phyloP scores from a whole-genome alignment of 1,284 basidiomycete species.

The Ustilago tritici region DNA sequence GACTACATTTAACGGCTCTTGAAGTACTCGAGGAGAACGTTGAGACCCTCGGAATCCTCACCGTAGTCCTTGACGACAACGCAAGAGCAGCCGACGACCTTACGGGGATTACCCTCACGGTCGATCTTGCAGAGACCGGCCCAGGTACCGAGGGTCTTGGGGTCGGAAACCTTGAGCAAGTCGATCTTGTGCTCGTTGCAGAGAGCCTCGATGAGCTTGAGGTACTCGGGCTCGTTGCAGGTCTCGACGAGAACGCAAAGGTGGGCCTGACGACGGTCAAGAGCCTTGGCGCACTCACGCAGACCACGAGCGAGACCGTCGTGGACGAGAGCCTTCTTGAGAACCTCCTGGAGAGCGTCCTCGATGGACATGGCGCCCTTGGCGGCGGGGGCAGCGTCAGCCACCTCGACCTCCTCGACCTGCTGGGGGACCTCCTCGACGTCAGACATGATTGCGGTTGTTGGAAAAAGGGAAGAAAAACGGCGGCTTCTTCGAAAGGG shows the following conservation, averaged over 20 bases:
- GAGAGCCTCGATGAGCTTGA: slow-evolving; percentile 99
- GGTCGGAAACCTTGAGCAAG: slow-evolving; percentile 96
- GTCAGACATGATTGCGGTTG: slow-evolving; percentile 66
- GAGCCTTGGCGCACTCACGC: slow-evolving; percentile 95
- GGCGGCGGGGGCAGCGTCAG: slow-evolving; percentile 77
- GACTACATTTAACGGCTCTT: slow-evolving; percentile 77
- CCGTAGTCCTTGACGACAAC: slow-evolving; percentile 99
- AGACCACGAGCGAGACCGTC: slow-evolving; percentile 98
- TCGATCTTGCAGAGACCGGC: slow-evolving; percentile 96
- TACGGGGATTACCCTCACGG: slow-evolving; percentile 97
- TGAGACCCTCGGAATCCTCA: slow-evolving; percentile 92
- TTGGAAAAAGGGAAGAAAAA: slow-evolving; percentile 17
- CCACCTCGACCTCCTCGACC: slow-evolving; percentile 76
- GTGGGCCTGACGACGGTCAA: slow-evolving; percentile 98
- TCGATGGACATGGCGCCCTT: slow-evolving; percentile 93
- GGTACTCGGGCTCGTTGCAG: slow-evolving; percentile 98
- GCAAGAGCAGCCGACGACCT: slow-evolving; percentile 80
- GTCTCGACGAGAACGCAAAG: slow-evolving; percentile 99
- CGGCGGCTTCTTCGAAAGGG: slow-evolving; percentile 68
- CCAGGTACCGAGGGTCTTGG: slow-evolving; percentile 94
- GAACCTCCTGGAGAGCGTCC: slow-evolving; percentile 93
- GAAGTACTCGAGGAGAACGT: slow-evolving; percentile 97
- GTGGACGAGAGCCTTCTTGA: slow-evolving; percentile 96
- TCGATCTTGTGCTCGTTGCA: slow-evolving; percentile 99
- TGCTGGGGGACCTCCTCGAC: slow-evolving; percentile 67